A percentile compares a stretch with the other conserved stretches of the same genome.
These are phyloP conservation scores for Fonsecaea multimorphosa DNA, from an alignment of 2,329 filamentous ascomycete genomes.

Conservation along the genomic window DNA sequence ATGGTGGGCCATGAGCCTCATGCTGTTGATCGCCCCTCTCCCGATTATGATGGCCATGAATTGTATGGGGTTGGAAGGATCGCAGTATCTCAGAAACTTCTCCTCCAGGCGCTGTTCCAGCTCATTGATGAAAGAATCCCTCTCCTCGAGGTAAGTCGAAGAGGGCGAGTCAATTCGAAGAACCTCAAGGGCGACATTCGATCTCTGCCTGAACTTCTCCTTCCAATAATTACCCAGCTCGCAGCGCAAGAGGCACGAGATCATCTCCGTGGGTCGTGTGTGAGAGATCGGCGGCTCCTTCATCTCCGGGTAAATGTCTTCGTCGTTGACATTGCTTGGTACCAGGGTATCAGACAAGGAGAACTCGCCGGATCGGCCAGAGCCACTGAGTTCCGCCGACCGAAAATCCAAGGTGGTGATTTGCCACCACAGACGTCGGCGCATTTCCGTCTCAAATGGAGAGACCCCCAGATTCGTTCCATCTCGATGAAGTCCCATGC, in stretches of 20 bases:
- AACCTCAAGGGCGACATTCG: slow-evolving; percentile 20
- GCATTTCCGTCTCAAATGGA: slow-evolving; percentile 59
- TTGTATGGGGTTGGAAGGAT: slow-evolving; percentile 57
- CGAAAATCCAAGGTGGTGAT: slow-evolving; percentile 55
- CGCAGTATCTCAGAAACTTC: slow-evolving; percentile 60
- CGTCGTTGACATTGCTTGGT: slow-evolving; percentile 61
- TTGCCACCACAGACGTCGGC: slow-evolving; percentile 49
- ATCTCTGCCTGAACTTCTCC: slow-evolving; percentile 30
- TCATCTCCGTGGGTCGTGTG: slow-evolving; percentile 61
- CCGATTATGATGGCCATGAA: slow-evolving; percentile 54
- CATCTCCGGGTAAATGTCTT: slow-evolving; percentile 57
- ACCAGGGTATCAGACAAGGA: slow-evolving; percentile 49
- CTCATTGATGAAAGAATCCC: slow-evolving; percentile 46
- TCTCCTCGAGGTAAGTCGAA: slow-evolving; percentile 43
- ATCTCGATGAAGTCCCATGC: slow-evolving; percentile 51
- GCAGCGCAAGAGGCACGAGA: slow-evolving; percentile 67
- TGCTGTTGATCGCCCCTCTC: slow-evolving; percentile 51
- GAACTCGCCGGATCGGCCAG: slow-evolving; percentile 34
- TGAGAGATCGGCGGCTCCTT: slow-evolving; percentile 55
- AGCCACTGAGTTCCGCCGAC: slow-evolving; percentile 44
- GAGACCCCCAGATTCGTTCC: slow-evolving; percentile 52
- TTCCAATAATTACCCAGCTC: slow-evolving; percentile 62
- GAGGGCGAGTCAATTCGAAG: slow-evolving; percentile 30
- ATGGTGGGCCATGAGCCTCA: slow-evolving; percentile 55
- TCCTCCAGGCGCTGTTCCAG: slow-evolving; percentile 61